Evolutionary conservation across 2,329 filamentous ascomycete genomes (phyloP).

Genomic region (Aspergillaceae sp.): DNA sequence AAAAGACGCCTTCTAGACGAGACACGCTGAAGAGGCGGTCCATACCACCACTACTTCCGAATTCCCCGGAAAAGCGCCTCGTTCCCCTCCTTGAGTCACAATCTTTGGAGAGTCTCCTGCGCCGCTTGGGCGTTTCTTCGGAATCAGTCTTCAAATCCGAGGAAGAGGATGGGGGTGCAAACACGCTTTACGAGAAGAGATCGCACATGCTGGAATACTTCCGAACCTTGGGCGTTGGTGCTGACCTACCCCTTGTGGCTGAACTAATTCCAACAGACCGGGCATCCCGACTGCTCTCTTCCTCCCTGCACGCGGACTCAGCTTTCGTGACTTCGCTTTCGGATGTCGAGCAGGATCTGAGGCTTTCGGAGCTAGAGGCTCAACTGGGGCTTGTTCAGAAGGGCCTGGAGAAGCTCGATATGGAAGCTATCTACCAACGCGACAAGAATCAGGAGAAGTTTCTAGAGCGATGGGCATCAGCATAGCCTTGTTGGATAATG

Average conservation of each 20-base stretch:
- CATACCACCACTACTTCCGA: slow-evolving; percentile 12
- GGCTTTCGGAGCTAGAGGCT: slow-evolving; percentile 21
- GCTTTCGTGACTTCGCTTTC: slow-evolving; percentile 19
- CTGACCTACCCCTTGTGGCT: slow-evolving; percentile 23
- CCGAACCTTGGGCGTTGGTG: slow-evolving; percentile 17
- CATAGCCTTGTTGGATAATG: too few species aligned
- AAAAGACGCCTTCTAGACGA: slow-evolving; percentile 16
- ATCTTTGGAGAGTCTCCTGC: slow-evolving; percentile 22
- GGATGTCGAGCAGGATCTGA: slow-evolving; percentile 18
- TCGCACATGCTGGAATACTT: slow-evolving; percentile 21
- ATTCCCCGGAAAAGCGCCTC: slow-evolving; percentile 8
- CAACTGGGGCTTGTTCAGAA: slow-evolving; percentile 24
- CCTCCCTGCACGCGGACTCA: slow-evolving; percentile 22
- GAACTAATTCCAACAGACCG: slow-evolving; percentile 23
- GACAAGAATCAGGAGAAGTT: slow-evolving; percentile 24
- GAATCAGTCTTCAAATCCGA: slow-evolving; percentile 19
- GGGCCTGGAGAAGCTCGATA: slow-evolving; percentile 25
- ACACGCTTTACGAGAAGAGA: slow-evolving; percentile 22
- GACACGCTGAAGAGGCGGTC: slow-evolving; percentile 21
- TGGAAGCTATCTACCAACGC: slow-evolving; percentile 24
- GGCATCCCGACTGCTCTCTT: slow-evolving; percentile 25
- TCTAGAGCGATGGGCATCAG: slow-evolving; percentile 24
- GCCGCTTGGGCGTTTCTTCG: slow-evolving; percentile 24
- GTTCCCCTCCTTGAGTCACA: slow-evolving; percentile 13
- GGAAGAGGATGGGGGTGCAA: slow-evolving; percentile 10